phyloP scores from a whole-genome alignment of 306 rosid genomes.

The Quercus mongolica region DNA sequence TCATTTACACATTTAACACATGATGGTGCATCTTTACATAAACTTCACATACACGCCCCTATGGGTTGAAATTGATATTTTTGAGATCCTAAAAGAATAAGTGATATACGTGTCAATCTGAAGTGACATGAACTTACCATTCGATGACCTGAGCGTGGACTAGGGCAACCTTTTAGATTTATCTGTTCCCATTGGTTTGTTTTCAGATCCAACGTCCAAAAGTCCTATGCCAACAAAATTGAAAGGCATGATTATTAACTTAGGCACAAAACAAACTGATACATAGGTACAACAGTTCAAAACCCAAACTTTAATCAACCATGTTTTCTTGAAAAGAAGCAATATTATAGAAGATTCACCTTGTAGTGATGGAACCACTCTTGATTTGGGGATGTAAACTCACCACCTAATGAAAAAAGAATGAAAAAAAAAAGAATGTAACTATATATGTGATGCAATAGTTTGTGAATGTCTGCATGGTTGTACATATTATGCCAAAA shows the following conservation, averaged over 20 bases:
- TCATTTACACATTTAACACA: too few species aligned
- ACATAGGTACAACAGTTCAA: slow-evolving; percentile 18
- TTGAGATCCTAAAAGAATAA: neutral
- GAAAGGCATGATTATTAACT: slow-evolving; percentile 9
- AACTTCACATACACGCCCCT: too few species aligned
- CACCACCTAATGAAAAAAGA: slow-evolving; percentile 63
- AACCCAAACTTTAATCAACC: slow-evolving; percentile 3
- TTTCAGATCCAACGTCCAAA: slow-evolving; percentile 93
- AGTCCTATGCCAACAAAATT: slow-evolving; percentile 55
- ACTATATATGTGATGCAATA: neutral
- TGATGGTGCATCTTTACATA: too few species aligned
- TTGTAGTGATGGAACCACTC: slow-evolving; percentile 99
- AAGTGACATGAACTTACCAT: slow-evolving; percentile 58
- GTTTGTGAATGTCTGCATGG: neutral
- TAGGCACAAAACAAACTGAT: neutral
- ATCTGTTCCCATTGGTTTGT: slow-evolving; percentile 98
- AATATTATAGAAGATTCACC: slow-evolving; percentile 38
- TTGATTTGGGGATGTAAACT: slow-evolving; percentile 94
- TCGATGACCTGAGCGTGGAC: slow-evolving; percentile 99
- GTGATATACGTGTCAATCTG: neutral
- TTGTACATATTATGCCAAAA: neutral
- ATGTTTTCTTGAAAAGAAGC: slow-evolving; percentile 9
- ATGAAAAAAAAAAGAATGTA: neutral
- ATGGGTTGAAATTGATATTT: neutral
- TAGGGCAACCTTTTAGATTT: slow-evolving; percentile 86